A percentile compares a stretch with the other conserved stretches of the same genome.
These are phyloP conservation scores for Verticillium alfalfae DNA, from an alignment of 2,329 filamentous ascomycete genomes.

Conservation along the genomic window DNA sequence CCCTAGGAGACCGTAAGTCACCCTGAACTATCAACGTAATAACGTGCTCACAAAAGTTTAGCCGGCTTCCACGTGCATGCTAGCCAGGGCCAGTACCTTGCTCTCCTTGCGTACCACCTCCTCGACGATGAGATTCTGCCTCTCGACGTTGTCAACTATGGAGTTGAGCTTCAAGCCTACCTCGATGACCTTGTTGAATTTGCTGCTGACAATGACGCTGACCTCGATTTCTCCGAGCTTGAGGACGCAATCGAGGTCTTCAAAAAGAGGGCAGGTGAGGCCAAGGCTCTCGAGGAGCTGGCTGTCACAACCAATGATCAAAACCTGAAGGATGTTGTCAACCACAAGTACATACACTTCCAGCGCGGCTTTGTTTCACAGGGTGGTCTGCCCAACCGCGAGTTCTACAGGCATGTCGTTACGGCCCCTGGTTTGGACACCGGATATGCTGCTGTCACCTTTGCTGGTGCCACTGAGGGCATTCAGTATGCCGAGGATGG, in stretches of 20 bases:
- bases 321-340: conserved; percentile 28
- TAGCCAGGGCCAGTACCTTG: conserved; percentile 44
- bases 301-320: conserved; percentile 21
- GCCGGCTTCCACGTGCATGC: conserved; percentile 53
- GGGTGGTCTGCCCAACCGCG: conserved; percentile 36
- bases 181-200: conserved; percentile 28
- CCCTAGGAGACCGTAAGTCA: conserved; percentile 57
- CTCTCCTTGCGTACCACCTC: conserved; percentile 31
- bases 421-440: conserved; percentile 43
- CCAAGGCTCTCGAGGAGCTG: conserved; percentile 23
- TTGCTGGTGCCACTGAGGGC: conserved; percentile 61
- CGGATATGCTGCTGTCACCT: conserved; percentile 33
- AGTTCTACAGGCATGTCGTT: conserved; percentile 40
- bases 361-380: conserved; percentile 42
- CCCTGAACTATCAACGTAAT: not conserved
- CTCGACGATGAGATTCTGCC: conserved; percentile 29
- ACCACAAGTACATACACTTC: conserved; percentile 41
- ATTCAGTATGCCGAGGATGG: conserved; percentile 47
- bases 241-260: conserved; percentile 32
- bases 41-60: not conserved
- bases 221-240: conserved; percentile 30
- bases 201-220: conserved; percentile 21
- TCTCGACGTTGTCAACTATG: conserved; percentile 34
- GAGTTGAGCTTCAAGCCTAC: conserved; percentile 29
- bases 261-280: conserved; percentile 20